These are phyloP conservation scores for Kurtzmaniella cleridarum DNA, from an alignment of 805 yeast species.

Conservation along the genomic window DNA sequence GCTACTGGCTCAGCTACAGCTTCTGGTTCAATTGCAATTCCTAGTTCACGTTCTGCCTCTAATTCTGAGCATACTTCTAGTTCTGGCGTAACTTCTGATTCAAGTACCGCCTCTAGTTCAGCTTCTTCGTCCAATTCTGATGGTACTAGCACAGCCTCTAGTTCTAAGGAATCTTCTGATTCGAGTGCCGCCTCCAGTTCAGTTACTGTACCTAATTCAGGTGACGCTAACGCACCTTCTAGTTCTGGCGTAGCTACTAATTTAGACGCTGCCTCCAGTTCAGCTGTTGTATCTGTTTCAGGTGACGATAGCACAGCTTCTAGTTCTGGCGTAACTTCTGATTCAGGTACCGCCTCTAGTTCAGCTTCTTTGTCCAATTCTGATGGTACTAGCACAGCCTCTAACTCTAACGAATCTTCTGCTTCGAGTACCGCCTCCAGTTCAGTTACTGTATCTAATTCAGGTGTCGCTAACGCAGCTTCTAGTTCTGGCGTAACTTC, in stretches of 20 bases:
- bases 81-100: neutral
- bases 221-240: neutral
- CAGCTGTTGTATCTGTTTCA: neutral
- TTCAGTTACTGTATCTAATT: neutral
- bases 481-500: slow-evolving; percentile 1
- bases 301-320: neutral
- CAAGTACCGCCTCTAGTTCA: neutral
- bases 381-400: neutral
- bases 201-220: neutral
- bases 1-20: neutral
- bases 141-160: neutral
- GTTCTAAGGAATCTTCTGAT: neutral
- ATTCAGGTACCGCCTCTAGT: neutral
- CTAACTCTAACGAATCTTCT: neutral
- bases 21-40: neutral
- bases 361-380: neutral
- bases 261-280: neutral
- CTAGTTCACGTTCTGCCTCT: slow-evolving; percentile 2
- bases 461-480: neutral
- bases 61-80: no score
- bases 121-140: neutral
- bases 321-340: neutral
- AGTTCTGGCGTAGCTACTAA: neutral
- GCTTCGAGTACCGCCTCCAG: neutral
- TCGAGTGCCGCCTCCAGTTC: neutral